These are phyloP conservation scores for Globisporangium nagaii DNA, from an alignment of 352 stramenopile genomes.

Conservation along the genomic window DNA sequence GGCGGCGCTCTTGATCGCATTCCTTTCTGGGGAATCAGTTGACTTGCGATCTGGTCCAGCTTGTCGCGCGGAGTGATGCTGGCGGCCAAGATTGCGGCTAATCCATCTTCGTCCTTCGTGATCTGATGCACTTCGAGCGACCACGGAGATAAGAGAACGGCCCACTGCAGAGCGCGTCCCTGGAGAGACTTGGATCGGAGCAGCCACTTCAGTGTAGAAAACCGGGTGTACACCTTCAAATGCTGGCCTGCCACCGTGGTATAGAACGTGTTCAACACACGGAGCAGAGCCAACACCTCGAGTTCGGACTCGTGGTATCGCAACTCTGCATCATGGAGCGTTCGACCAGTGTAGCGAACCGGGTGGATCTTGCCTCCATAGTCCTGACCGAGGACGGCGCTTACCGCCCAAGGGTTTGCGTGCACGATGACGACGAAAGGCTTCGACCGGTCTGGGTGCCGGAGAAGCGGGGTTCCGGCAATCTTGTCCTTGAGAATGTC, in stretches of 20 bases:
- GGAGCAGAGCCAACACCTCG: conserved; percentile 10
- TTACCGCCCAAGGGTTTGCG: conserved; percentile 15
- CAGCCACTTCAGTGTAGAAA: conserved; percentile 19
- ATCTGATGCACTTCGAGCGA: background rate
- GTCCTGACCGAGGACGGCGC: conserved; percentile 8
- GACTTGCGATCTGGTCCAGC: too few relatives aligned
- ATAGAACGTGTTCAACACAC: conserved; percentile 6
- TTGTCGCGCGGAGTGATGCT: conserved; percentile 7
- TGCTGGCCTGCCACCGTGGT: background rate
- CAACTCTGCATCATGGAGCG: conserved; percentile 7
- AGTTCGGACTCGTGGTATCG: conserved; percentile 14
- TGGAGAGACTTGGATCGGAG: conserved; percentile 10
- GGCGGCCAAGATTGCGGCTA: conserved; percentile 3
- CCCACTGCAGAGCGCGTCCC: conserved; percentile 6
- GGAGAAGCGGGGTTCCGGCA: background rate
- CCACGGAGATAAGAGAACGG: conserved; percentile 11
- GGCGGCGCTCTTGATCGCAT: too few relatives aligned
- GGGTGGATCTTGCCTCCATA: conserved; percentile 8
- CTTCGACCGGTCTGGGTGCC: conserved; percentile 1
- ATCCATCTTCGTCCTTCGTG: background rate
- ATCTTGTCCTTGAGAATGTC: conserved; percentile 12
- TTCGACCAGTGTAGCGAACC: conserved; percentile 3
- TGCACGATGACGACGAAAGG: conserved; percentile 14
- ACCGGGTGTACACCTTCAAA: conserved; percentile 11
- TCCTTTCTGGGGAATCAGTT: too few relatives aligned